Conservation (phyloP, 345 rosid species). For the Bruguiera sexangula region DNA sequence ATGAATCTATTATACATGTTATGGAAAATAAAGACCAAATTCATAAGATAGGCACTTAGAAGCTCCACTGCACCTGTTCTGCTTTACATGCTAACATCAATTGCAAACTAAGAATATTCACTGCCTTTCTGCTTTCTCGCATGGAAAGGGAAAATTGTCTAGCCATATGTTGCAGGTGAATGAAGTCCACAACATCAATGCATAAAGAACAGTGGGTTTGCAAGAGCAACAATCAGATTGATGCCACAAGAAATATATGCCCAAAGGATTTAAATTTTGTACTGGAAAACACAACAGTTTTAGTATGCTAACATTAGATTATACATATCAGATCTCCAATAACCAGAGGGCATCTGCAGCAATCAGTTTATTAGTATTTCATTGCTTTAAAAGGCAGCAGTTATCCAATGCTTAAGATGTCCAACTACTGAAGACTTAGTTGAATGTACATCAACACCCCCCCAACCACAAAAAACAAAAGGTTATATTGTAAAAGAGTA, state of each 20-base stretch:
- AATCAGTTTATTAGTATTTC: no score
- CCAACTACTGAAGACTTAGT: no score
- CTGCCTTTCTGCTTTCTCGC: not conserved
- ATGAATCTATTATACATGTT: not conserved
- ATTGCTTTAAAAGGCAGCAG: no score
- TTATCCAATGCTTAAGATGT: no score
- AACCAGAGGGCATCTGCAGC: not conserved
- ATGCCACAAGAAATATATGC: not conserved
- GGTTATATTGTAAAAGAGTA: no score
- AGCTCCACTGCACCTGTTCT: not conserved
- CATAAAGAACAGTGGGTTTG: no score
- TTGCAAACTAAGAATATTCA: not conserved
- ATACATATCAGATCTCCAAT: not conserved
- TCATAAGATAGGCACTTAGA: not conserved
- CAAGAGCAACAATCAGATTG: not conserved
- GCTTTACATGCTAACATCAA: not conserved
- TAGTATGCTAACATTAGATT: not conserved
- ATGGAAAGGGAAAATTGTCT: not conserved
- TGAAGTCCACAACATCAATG: no score
- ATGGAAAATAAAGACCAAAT: not conserved
- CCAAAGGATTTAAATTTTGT: not conserved
- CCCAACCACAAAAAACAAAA: no score
- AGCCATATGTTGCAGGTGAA: no score
- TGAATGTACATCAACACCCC: no score
- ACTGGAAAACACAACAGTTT: not conserved